Evolutionary conservation across 352 stramenopile genomes (phyloP).

Genomic region (Phytophthora hybrid): DNA sequence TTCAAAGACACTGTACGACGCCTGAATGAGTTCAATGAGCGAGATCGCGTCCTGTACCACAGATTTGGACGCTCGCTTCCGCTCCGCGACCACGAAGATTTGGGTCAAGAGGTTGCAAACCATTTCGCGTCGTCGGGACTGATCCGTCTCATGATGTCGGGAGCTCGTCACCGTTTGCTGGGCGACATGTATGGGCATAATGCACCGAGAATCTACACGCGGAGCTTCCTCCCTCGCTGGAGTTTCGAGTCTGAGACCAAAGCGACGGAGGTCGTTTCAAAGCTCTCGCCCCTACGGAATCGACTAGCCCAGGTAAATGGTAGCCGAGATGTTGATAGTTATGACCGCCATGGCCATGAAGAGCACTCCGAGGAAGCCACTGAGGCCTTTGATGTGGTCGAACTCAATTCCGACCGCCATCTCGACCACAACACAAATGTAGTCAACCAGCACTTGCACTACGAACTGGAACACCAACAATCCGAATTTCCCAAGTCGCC

Average conservation of each 20-base stretch:
- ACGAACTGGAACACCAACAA: constrained; percentile 2
- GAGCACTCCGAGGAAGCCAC: background rate
- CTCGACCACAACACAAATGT: background rate
- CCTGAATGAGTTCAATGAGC: constrained; percentile 72
- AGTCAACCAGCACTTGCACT: background rate
- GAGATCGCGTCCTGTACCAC: constrained; percentile 42
- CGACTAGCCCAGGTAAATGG: constrained; percentile 1
- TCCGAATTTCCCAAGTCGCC: background rate
- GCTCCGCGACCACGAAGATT: constrained; percentile 53
- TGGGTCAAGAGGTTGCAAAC: constrained; percentile 54
- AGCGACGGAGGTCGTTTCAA: constrained; percentile 32
- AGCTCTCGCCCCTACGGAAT: background rate
- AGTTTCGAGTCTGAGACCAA: constrained; percentile 29
- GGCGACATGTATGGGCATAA: constrained; percentile 17
- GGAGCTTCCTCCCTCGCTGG: constrained; percentile 1
- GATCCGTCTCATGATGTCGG: constrained; percentile 14
- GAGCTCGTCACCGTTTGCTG: background rate
- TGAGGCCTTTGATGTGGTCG: constrained; percentile 1
- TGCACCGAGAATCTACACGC: background rate
- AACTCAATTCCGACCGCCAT: background rate
- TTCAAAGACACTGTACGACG: constrained; percentile 61
- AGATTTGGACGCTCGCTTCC: constrained; percentile 23
- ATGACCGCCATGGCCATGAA: background rate
- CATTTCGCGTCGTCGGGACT: constrained; percentile 26
- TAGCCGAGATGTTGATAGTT: constrained; percentile 2